Evolutionary conservation across 306 rosid species (phyloP).

Genomic region (Carpinus viminea): DNA sequence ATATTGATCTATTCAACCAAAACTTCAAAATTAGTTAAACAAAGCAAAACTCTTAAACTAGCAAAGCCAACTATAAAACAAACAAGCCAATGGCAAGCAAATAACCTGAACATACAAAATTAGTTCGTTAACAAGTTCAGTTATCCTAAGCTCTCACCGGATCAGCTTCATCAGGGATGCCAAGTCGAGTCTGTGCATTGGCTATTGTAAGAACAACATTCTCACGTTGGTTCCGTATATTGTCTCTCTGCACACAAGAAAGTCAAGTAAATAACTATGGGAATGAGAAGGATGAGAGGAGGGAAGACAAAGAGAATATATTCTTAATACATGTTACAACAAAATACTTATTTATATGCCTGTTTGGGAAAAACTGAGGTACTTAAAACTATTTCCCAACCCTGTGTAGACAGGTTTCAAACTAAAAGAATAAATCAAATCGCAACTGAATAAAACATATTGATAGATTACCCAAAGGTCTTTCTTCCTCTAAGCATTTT

Average conservation of each 20-base stretch:
- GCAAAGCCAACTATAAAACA: not conserved
- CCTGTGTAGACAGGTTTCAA: not conserved
- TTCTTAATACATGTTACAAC: not conserved
- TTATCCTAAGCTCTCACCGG: constrained; percentile 65
- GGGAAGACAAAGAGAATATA: not conserved
- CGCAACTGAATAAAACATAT: not conserved
- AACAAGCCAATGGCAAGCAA: constrained; percentile 5
- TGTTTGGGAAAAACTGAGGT: not conserved
- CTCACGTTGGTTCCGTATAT: constrained; percentile 88
- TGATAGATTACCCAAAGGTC: not conserved
- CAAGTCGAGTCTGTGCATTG: constrained; percentile 81
- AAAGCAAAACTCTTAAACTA: constrained; percentile 2
- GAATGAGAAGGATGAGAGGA: not conserved
- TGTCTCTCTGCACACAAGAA: constrained; percentile 68
- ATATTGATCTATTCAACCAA: not conserved
- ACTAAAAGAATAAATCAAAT: not conserved
- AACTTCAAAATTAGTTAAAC: not conserved
- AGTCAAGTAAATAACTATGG: constrained; percentile 1
- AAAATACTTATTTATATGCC: not conserved
- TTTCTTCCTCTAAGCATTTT: not conserved
- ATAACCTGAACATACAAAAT: not conserved
- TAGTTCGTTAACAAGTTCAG: constrained; percentile 4
- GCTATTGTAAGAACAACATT: constrained; percentile 82
- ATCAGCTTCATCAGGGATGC: constrained; percentile 55
- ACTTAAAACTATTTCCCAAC: not conserved